phyloP scores from a whole-genome alignment of 2,329 filamentous ascomycete genomes.

The Lecanicillium sp. region DNA sequence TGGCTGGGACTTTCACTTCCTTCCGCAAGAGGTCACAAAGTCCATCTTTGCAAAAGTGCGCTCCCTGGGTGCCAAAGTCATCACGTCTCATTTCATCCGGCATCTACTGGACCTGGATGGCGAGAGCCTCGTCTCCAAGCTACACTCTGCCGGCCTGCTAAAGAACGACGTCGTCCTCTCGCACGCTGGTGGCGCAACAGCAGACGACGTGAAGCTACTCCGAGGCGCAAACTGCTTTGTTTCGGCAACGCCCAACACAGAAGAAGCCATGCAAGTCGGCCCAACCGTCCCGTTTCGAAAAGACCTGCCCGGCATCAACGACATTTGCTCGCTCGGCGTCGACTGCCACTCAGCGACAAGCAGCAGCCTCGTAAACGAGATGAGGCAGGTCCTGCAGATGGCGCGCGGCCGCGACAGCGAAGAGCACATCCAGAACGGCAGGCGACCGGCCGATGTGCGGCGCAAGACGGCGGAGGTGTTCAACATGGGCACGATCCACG shows the following conservation, averaged over 20 bases:
- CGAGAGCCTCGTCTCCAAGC: not conserved
- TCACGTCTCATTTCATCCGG: constrained; percentile 28
- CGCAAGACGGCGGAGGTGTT: constrained; percentile 31
- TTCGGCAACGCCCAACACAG: constrained; percentile 40
- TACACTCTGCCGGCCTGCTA: constrained; percentile 7
- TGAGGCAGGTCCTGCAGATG: constrained; percentile 10
- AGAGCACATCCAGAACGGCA: not conserved
- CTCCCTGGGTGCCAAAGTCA: constrained; percentile 26
- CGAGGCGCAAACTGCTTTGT: constrained; percentile 25
- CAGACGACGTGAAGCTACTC: constrained; percentile 25
- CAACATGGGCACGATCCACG: constrained; percentile 39
- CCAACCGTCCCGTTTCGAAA: constrained; percentile 15
- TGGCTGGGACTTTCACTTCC: constrained; percentile 33
- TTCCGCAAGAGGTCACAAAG: constrained; percentile 27
- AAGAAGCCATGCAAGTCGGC: constrained; percentile 38
- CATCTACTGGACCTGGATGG: too few relatives aligned
- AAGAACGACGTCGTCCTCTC: constrained; percentile 13
- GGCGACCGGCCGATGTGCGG: not conserved
- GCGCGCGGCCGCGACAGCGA: constrained; percentile 14
- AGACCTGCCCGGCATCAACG: constrained; percentile 3
- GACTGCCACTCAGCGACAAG: constrained; percentile 14
- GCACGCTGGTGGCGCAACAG: constrained; percentile 20
- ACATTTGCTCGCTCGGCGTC: constrained; percentile 11
- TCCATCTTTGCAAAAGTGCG: constrained; percentile 28
- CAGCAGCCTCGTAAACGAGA: constrained; percentile 11